These are phyloP conservation scores for Pseudogymnoascus sp. DNA, from an alignment of 2,329 filamentous ascomycete species.

Conservation along the genomic window DNA sequence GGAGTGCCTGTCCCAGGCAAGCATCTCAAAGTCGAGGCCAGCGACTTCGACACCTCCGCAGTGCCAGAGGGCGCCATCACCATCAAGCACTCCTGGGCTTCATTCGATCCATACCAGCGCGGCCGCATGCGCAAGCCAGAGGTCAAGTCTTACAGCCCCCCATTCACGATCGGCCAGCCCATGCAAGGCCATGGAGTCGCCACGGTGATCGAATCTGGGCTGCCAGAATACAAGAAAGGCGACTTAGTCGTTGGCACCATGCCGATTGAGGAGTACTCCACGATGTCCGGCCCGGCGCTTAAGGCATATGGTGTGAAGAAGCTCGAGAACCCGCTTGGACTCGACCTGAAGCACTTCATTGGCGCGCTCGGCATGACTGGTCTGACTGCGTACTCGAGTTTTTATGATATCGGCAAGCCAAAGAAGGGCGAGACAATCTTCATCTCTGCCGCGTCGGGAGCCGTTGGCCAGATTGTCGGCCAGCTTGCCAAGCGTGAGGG, in stretches of 20 bases:
- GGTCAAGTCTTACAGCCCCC: conserved; percentile 59
- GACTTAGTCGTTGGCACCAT: conserved; percentile 55
- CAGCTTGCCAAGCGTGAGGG: conserved; percentile 72
- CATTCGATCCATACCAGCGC: conserved; percentile 79
- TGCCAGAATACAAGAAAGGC: conserved; percentile 54
- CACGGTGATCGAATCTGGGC: conserved; percentile 65
- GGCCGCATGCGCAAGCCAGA: conserved; percentile 64
- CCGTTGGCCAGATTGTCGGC: conserved; percentile 68
- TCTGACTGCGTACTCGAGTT: conserved; percentile 65
- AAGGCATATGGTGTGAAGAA: conserved; percentile 38
- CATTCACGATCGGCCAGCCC: conserved; percentile 55
- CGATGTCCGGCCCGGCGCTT: conserved; percentile 42
- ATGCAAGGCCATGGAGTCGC: conserved; percentile 58
- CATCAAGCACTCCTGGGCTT: conserved; percentile 64
- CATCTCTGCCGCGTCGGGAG: conserved; percentile 66
- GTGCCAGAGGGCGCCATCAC: conserved; percentile 59
- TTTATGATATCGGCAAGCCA: conserved; percentile 69
- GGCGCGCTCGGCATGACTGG: conserved; percentile 75
- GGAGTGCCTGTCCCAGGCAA: conserved; percentile 63
- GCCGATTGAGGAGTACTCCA: conserved; percentile 64
- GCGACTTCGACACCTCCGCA: conserved; percentile 58
- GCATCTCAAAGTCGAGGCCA: conserved; percentile 60
- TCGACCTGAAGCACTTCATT: conserved; percentile 62
- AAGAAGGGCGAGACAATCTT: conserved; percentile 74
- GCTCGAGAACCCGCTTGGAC: conserved; percentile 61